These are phyloP conservation scores for Nicotiana sylvestris DNA, from an alignment of 257 asterid species.

Conservation along the genomic window DNA sequence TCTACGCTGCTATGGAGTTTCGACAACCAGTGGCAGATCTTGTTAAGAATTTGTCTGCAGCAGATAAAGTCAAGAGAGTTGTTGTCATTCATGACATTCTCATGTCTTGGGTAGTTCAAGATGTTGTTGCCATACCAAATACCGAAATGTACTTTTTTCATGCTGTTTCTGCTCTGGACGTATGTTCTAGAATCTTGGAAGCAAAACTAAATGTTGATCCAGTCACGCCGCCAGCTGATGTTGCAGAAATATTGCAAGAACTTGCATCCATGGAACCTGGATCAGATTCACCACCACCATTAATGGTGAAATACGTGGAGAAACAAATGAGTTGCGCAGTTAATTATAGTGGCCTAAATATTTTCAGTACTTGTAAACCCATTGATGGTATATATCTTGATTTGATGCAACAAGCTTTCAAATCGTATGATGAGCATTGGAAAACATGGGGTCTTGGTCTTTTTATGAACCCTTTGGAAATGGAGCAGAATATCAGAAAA, in stretches of 20 bases:
- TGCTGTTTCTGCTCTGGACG: slow-evolving; percentile 18
- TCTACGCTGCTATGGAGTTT: slow-evolving; percentile 16
- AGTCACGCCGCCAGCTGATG: too few relatives aligned
- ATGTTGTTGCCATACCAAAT: slow-evolving; percentile 10
- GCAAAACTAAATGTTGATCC: slow-evolving; percentile 23
- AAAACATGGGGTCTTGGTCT: too few relatives aligned
- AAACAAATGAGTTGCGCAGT: neutral
- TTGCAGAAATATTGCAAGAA: too few relatives aligned
- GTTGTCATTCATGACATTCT: slow-evolving; percentile 25
- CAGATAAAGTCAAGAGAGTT: neutral
- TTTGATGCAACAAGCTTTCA: too few relatives aligned
- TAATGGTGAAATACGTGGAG: slow-evolving; percentile 4
- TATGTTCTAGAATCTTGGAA: slow-evolving; percentile 7
- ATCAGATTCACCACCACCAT: too few relatives aligned
- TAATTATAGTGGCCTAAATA: slow-evolving; percentile 29
- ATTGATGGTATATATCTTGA: too few relatives aligned
- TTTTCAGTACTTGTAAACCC: too few relatives aligned
- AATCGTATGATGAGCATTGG: too few relatives aligned
- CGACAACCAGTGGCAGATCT: slow-evolving; percentile 18
- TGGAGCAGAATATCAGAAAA: neutral
- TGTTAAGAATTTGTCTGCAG: neutral
- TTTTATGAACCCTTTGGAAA: neutral
- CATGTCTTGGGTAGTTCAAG: slow-evolving; percentile 26
- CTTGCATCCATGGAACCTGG: too few relatives aligned
- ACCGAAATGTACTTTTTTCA: slow-evolving; percentile 23